Evolutionary conservation across 1,284 basidiomycete species (phyloP).

Genomic region (Pseudozyma flocculosa): DNA sequence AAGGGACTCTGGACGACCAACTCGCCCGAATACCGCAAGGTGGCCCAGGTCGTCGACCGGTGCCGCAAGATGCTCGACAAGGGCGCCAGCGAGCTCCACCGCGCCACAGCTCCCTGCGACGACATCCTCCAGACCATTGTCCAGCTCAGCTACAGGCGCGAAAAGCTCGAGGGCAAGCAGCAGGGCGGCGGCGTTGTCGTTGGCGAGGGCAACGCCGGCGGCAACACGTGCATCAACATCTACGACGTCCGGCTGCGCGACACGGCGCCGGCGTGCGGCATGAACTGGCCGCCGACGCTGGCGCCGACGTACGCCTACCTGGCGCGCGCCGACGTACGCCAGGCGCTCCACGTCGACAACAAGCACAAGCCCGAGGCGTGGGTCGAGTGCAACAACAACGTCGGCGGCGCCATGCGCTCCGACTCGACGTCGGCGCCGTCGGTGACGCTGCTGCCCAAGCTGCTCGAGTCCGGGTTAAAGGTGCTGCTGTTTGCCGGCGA

Average conservation of each 20-base stretch:
- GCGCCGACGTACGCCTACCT: slow-evolving; percentile 76
- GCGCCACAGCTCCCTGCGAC: slow-evolving; percentile 68
- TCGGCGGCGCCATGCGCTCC: slow-evolving; percentile 67
- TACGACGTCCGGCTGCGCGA: slow-evolving; percentile 92
- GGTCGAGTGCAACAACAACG: slow-evolving; percentile 78
- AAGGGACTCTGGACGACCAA: slow-evolving; percentile 75
- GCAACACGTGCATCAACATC: slow-evolving; percentile 80
- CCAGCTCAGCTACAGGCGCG: slow-evolving; percentile 62
- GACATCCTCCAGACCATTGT: slow-evolving; percentile 68
- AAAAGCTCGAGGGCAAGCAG: slow-evolving; percentile 64
- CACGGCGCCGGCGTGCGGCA: slow-evolving; percentile 81
- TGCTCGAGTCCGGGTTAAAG: slow-evolving; percentile 72
- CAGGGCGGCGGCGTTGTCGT: background rate
- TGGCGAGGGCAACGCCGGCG: slow-evolving; percentile 12
- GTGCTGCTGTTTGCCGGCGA: slow-evolving; percentile 93
- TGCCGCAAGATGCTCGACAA: slow-evolving; percentile 64
- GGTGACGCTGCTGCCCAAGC: slow-evolving; percentile 73
- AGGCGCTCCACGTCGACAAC: slow-evolving; percentile 73
- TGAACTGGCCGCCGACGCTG: slow-evolving; percentile 97
- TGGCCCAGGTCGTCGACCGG: slow-evolving; percentile 62
- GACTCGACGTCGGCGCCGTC: slow-evolving; percentile 67
- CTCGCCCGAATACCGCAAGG: slow-evolving; percentile 63
- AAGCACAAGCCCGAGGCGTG: slow-evolving; percentile 74
- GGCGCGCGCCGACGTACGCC: slow-evolving; percentile 76
- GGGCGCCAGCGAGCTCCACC: slow-evolving; percentile 50